Conservation (phyloP, 768 basidiomycete species). For the Trametes cubensis region DNA sequence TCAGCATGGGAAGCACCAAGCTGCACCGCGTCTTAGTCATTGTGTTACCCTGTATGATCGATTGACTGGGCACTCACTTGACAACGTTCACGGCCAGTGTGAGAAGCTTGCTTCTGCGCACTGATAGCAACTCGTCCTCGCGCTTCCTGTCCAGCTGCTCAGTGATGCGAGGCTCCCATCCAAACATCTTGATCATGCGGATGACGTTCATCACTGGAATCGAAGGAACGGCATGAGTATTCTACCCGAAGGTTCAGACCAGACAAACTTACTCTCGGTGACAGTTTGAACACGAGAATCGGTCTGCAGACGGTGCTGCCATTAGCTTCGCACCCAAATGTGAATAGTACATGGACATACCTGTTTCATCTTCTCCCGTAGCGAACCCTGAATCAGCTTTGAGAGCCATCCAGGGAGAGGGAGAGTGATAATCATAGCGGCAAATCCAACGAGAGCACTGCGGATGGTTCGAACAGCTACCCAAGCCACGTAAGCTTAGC, state of each 20-base stretch:
- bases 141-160: conserved; percentile 56
- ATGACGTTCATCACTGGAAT: conserved; percentile 42
- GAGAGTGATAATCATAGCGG: conserved; percentile 41
- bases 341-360: conserved; percentile 17
- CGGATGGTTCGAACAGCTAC: not conserved
- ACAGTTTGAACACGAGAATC: conserved; percentile 50
- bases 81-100: too few relatives aligned
- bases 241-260: too few relatives aligned
- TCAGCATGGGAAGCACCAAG: conserved; percentile 48
- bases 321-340: too few relatives aligned
- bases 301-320: conserved; percentile 35
- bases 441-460: conserved; percentile 44
- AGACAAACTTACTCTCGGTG: conserved; percentile 40
- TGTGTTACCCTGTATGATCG: too few relatives aligned
- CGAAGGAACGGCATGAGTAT: conserved; percentile 12
- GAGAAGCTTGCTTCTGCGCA: conserved; percentile 49
- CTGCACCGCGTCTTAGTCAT: too few relatives aligned
- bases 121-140: conserved; percentile 58
- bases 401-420: conserved; percentile 47
- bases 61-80: too few relatives aligned
- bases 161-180: conserved; percentile 50
- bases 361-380: conserved; percentile 45
- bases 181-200: conserved; percentile 52
- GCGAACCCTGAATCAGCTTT: conserved; percentile 36
- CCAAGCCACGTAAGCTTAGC: not conserved